Base-by-base conservation (phyloP, 306 rosid species). In the Neltuma alba region DNA sequence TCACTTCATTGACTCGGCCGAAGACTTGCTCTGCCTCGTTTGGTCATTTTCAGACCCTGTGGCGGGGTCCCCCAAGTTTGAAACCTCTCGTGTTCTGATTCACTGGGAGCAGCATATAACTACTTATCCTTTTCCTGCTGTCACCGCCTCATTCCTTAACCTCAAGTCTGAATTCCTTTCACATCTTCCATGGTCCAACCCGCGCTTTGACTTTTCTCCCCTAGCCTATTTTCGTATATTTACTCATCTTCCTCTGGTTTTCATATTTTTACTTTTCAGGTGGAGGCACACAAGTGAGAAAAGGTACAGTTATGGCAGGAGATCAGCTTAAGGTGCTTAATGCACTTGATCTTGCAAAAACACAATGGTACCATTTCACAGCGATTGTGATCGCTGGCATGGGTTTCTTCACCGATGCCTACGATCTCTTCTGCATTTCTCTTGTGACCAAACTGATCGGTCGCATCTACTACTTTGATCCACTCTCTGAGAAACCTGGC, bases 341-440 rank as follows among this genome's bases (percentile, higher is more conserved):
- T 27, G 97, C 97, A 7, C 91, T 94, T 7, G 98, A 94, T 79
- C 83, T 77, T 21, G 98, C 98, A 4, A 92, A 94, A 81, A 94
- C 97, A 27, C 97, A 94, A 87, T 92, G 92, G 92, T 92, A 94
- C 76, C 98, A 94, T 70, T 92, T 94, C 83, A 92, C 97, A 2
- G 98, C 96, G 16, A 92, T 92, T 76, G 84, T 94, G 76, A 88
- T 94, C 9, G 97, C 98, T 38, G 97, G 98, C 27, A 94, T 94
- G 97, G 98, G 97, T 1, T 92, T 94, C 77, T 94, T 94, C 82
- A 94, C 98, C 0, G 96, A 94, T 63, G 88, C 98, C 8, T 94
- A 94, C 71, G 98, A 94, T 81, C 92, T 94, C 3, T 94, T 94
- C 52, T 92, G 97, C 85, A 88, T 94, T n/a, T 94, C 98, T 71